Conservation (phyloP, 768 basidiomycete species). For the Leccinum disarticulatum region DNA sequence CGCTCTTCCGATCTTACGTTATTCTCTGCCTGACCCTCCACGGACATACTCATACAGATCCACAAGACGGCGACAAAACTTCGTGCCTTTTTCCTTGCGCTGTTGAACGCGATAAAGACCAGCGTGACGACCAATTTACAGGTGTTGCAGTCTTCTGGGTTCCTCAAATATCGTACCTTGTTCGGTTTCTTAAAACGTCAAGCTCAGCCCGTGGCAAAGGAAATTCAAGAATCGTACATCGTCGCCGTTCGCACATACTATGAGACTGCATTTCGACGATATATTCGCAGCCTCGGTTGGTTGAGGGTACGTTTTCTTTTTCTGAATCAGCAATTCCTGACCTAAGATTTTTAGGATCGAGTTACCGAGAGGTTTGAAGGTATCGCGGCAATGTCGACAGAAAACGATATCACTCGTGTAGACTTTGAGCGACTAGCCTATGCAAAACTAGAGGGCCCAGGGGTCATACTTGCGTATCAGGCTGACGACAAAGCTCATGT, state of each 20-base stretch:
- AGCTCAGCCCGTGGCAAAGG: conserved; percentile 76
- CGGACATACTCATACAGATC: conserved; percentile 4
- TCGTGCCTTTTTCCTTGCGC: conserved; percentile 77
- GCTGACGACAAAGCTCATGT: conserved; percentile 88
- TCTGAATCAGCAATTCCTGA: background rate
- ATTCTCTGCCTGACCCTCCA: background rate
- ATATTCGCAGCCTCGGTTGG: conserved; percentile 75
- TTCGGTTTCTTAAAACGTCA: conserved; percentile 86
- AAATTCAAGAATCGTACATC: conserved; percentile 86
- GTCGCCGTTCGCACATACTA: conserved; percentile 86
- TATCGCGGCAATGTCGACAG: conserved; percentile 50
- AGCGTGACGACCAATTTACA: conserved; percentile 92
- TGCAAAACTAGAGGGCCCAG: conserved; percentile 76
- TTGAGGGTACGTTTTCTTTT: conserved; percentile 56
- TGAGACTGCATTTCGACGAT: conserved; percentile 92
- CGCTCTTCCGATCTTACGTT: no score
- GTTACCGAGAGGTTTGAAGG: conserved; percentile 67
- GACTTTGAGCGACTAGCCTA: conserved; percentile 61
- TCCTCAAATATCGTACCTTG: conserved; percentile 79
- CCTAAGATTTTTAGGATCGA: conserved; percentile 48
- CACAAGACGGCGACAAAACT: conserved; percentile 85
- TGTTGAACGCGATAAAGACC: conserved; percentile 78
- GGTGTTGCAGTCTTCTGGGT: conserved; percentile 83
- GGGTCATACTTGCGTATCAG: conserved; percentile 81
- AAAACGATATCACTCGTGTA: conserved; percentile 38